Evolutionary conservation across 768 basidiomycete genomes (phyloP), one percentile per base, ranked within the genome.

Genomic region (Agaricus subrufescens): DNA sequence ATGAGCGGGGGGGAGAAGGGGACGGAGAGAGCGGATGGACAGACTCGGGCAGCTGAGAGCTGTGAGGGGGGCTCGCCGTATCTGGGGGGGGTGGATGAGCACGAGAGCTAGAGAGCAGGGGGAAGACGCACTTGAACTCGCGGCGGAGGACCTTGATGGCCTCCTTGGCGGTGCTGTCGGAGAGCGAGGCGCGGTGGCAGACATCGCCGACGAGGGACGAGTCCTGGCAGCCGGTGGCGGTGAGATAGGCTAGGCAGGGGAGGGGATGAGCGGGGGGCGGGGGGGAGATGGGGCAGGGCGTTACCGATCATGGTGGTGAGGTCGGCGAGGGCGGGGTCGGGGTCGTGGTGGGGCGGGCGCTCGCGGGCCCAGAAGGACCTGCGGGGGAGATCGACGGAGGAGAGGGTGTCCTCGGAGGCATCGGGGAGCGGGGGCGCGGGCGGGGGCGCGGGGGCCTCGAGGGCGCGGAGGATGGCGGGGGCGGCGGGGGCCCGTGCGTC

Each of bases 131-230:
- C 84, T 94, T 94, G 79, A 97, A 91, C 67, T 93, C 92, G 43
- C 86, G 81, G 48, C 93, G 74, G 44, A 95, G 74, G 1, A 93
- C 90, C 52, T 85, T 84, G 5, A 87, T 84, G 0, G 93, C 91
- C 65, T 94, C 94, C 66, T 89, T 94, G 9, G 91, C 89, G 52
- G 85, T 84, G 8, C 70, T 66, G 54, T 94, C 90, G 62, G 65
- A 87, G 2, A 80, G 69, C 1, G 89, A 89, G 3, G 90, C 89
- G 34, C 89, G 77, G 52, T 96, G 93, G 63, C 90, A 94, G 14
- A 94, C 89, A 52, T 93, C 91, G 49, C 93, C 75, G 0, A 94
- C 87, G 30, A 92, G 78, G 0, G 79, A 69, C 86, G 89, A 91
- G 65, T 93, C 89, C 66, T 93, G 90, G 3, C 90, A 86, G 0